These are phyloP conservation scores for Leishmania tarentolae DNA, from an alignment of 208 protist genomes.

Conservation along the genomic window DNA sequence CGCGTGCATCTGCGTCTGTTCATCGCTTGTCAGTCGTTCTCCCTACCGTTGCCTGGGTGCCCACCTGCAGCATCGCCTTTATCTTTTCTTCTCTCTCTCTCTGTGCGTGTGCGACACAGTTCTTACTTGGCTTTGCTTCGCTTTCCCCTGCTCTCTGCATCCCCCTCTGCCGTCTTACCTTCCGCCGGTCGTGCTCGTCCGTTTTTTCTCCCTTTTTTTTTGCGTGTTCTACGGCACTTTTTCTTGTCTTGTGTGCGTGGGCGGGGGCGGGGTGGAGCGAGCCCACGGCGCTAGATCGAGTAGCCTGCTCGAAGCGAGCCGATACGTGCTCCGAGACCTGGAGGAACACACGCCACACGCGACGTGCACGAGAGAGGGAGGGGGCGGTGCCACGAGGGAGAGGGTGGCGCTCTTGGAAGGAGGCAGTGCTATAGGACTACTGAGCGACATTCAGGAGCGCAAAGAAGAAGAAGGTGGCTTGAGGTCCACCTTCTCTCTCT, in stretches of 20 bases:
- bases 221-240: background rate
- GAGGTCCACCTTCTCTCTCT: background rate
- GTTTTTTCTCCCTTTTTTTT: background rate
- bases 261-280: background rate
- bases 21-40: background rate
- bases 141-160: background rate
- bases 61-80: background rate
- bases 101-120: background rate
- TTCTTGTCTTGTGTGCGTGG: background rate
- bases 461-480: background rate
- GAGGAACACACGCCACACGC: background rate
- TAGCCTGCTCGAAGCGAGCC: background rate
- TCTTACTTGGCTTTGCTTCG: background rate
- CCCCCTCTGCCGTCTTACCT: no score
- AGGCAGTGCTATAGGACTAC: background rate
- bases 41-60: background rate
- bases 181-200: background rate
- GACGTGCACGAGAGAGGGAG: no score
- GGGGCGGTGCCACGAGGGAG: background rate
- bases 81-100: background rate
- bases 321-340: background rate
- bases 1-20: background rate
- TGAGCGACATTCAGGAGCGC: background rate
- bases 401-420: background rate
- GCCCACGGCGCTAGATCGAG: background rate